A percentile compares a stretch with the other conserved stretches of the same genome.
These are phyloP conservation scores for Articulospora tetracladia DNA, from an alignment of 495 filamentous ascomycete species.

Conservation along the genomic window DNA sequence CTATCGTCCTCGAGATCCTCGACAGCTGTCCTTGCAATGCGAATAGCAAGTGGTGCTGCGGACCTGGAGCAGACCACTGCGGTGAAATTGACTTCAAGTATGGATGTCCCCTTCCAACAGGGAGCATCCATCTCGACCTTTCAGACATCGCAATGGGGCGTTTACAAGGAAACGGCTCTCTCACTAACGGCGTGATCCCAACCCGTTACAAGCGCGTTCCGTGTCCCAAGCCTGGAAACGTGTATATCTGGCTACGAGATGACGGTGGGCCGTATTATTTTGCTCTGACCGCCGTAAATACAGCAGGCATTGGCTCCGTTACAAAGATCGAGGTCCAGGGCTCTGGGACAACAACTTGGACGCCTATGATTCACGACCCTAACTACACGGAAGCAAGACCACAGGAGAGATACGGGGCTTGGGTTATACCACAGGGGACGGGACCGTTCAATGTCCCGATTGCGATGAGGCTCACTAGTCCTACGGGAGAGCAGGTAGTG, in stretches of 20 bases:
- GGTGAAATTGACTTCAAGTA: conserved; percentile 18
- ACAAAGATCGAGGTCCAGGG: conserved; percentile 8
- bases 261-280: conserved; percentile 17
- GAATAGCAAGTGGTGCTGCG: conserved; percentile 17
- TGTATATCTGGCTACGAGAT: conserved; percentile 17
- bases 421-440: conserved; percentile 4
- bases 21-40: conserved; percentile 15
- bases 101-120: conserved; percentile 13
- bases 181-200: conserved; percentile 11
- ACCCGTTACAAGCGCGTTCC: conserved; percentile 14
- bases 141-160: conserved; percentile 20
- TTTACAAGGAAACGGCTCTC: conserved; percentile 10
- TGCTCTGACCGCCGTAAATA: conserved; percentile 9
- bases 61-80: conserved; percentile 15
- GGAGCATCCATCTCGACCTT: conserved; percentile 14
- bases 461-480: conserved; percentile 8
- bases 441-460: conserved; percentile 12
- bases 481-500: conserved; percentile 8
- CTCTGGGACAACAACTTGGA: conserved; percentile 4
- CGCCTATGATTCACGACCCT: conserved; percentile 4
- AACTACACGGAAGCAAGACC: conserved; percentile 10
- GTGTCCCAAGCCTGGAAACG: conserved; percentile 11
- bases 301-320: conserved; percentile 8
- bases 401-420: conserved; percentile 13
- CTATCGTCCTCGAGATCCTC: conserved; percentile 15